A percentile compares a stretch with the other conserved stretches of the same genome.
phyloP scores from a whole-genome alignment of 495 filamentous ascomycete species.

The Glarea lozoyensis region DNA sequence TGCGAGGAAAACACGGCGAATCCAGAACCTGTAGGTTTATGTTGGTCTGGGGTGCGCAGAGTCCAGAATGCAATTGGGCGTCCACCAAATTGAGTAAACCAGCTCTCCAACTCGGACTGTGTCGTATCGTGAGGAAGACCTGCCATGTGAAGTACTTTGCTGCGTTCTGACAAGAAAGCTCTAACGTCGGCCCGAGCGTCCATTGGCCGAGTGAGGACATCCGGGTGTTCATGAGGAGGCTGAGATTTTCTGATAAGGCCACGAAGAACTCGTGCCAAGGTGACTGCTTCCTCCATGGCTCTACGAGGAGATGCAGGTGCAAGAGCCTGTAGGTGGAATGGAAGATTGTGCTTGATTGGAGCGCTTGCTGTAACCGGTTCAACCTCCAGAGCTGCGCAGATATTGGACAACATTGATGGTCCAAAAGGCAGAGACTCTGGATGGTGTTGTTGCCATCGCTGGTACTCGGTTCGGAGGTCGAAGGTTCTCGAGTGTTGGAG shows the following conservation, averaged over 20 bases:
- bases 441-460: slow-evolving; percentile 96
- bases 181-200: slow-evolving; percentile 96
- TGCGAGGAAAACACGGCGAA: slow-evolving; percentile 98
- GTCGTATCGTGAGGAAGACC: slow-evolving; percentile 96
- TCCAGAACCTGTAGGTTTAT: slow-evolving; percentile 94
- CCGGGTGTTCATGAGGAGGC: slow-evolving; percentile 83
- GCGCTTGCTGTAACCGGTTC: slow-evolving; percentile 94
- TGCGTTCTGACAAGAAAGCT: slow-evolving; percentile 87
- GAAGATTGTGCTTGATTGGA: slow-evolving; percentile 96
- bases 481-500: slow-evolving; percentile 96
- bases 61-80: slow-evolving; percentile 99
- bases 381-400: slow-evolving; percentile 94
- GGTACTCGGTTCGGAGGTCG: slow-evolving; percentile 93
- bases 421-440: slow-evolving; percentile 96
- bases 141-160: slow-evolving; percentile 96
- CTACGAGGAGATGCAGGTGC: slow-evolving; percentile 94
- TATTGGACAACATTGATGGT: slow-evolving; percentile 88
- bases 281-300: slow-evolving; percentile 96
- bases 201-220: slow-evolving; percentile 89
- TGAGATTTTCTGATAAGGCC: slow-evolving; percentile 93
- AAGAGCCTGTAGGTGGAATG: slow-evolving; percentile 93
- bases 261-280: slow-evolving; percentile 81
- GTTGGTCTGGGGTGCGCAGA: slow-evolving; percentile 91
- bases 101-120: slow-evolving; percentile 95
- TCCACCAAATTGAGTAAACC: slow-evolving; percentile 98